These are phyloP conservation scores for Phytophthora syringae DNA, from an alignment of 352 stramenopile species.

Conservation along the genomic window DNA sequence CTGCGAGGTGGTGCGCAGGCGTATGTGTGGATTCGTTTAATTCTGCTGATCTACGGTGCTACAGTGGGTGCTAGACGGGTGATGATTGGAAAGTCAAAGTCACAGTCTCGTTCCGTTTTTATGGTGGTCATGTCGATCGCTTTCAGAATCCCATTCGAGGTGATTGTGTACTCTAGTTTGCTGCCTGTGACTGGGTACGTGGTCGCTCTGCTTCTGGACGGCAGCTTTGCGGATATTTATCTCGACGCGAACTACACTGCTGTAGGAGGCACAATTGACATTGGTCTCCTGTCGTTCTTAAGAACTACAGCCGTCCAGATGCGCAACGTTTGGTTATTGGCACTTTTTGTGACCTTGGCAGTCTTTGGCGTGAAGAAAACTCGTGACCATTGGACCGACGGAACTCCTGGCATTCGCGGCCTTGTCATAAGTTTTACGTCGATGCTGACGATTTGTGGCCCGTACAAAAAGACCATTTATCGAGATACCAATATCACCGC, in stretches of 20 bases:
- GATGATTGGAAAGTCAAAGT: neutral
- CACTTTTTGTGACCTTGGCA: slow-evolving; percentile 31
- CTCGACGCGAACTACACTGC: slow-evolving; percentile 45
- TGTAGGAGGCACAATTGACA: slow-evolving; percentile 18
- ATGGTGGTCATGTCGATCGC: slow-evolving; percentile 17
- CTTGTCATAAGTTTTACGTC: slow-evolving; percentile 46
- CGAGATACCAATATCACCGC: slow-evolving; percentile 16
- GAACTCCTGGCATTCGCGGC: slow-evolving; percentile 32
- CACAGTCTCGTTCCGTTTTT: neutral
- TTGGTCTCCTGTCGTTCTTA: slow-evolving; percentile 35
- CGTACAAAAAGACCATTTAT: slow-evolving; percentile 34
- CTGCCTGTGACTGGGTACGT: slow-evolving; percentile 49
- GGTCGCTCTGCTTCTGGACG: slow-evolving; percentile 46
- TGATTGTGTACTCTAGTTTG: slow-evolving; percentile 56
- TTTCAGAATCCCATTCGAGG: slow-evolving; percentile 54
- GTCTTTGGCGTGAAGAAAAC: slow-evolving; percentile 19
- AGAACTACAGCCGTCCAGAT: slow-evolving; percentile 45
- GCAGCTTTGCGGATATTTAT: slow-evolving; percentile 42
- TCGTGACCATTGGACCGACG: slow-evolving; percentile 8
- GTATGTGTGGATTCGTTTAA: slow-evolving; percentile 58
- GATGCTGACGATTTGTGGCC: slow-evolving; percentile 38
- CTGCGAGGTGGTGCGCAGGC: slow-evolving; percentile 43
- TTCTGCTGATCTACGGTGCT: slow-evolving; percentile 39
- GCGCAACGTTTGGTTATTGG: slow-evolving; percentile 53
- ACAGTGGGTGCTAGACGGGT: slow-evolving; percentile 16